Evolutionary conservation across 345 rosid genomes (phyloP).

Genomic region (Pelargonium nanum): DNA sequence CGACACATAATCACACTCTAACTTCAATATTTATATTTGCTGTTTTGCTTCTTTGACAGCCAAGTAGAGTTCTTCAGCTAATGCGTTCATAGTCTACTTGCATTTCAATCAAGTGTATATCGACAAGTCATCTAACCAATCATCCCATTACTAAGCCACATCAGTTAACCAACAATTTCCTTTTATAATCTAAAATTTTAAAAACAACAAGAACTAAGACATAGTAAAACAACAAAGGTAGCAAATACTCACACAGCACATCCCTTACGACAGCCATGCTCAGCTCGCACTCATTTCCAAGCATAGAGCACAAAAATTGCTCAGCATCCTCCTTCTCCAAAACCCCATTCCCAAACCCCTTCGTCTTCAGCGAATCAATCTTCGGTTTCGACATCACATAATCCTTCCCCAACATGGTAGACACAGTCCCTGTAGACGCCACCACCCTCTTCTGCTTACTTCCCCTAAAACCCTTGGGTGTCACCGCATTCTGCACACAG

Average conservation of each 20-base stretch:
- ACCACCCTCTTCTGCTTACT: constrained; percentile 49
- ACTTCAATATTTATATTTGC: no score
- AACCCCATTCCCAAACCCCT: constrained; percentile 15
- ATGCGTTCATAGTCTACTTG: not conserved
- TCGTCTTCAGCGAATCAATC: constrained; percentile 19
- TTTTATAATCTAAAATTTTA: not conserved
- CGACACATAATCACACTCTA: no score
- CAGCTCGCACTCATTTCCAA: constrained; percentile 61
- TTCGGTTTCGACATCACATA: constrained; percentile 39
- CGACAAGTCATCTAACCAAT: not conserved
- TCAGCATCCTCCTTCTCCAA: constrained; percentile 44
- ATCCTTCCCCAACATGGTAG: constrained; percentile 72
- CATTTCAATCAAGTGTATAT: not conserved
- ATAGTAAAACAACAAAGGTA: not conserved
- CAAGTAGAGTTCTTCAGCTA: no score
- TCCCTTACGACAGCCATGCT: constrained; percentile 72
- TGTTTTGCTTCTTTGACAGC: no score
- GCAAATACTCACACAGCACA: constrained; percentile 50
- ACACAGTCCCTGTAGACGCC: constrained; percentile 73
- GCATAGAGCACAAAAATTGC: constrained; percentile 68
- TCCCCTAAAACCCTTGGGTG: constrained; percentile 21
- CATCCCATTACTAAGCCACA: not conserved
- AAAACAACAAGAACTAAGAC: not conserved
- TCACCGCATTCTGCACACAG: constrained; percentile 13
- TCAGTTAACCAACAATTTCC: not conserved